A percentile compares a stretch with the other conserved stretches of the same genome.
These are phyloP conservation scores for Wickerhamiella siamensis DNA, from an alignment of 805 yeast genomes.

Conservation along the genomic window DNA sequence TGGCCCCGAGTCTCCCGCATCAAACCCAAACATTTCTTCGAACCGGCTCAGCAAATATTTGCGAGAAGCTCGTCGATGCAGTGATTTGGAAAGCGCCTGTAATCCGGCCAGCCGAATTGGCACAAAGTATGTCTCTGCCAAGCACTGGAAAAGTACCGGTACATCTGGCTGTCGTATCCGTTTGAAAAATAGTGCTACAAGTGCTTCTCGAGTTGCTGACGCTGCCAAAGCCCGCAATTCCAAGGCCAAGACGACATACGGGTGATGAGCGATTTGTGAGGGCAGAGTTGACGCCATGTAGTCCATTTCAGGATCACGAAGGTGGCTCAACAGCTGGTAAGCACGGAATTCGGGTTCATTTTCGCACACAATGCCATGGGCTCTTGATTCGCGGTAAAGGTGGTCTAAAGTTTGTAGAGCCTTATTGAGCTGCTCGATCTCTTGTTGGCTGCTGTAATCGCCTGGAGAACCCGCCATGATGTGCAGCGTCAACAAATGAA, in stretches of 20 bases:
- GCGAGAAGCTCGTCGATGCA: constrained; percentile 44
- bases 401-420: constrained; percentile 79
- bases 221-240: constrained; percentile 51
- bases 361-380: constrained; percentile 41
- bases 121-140: constrained; percentile 67
- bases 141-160: constrained; percentile 58
- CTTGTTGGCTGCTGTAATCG: constrained; percentile 89
- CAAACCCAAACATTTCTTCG: constrained; percentile 47
- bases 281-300: constrained; percentile 62
- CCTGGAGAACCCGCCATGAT: constrained; percentile 57
- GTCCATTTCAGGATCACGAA: constrained; percentile 75
- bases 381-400: constrained; percentile 40
- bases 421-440: constrained; percentile 84
- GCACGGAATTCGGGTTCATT: constrained; percentile 92
- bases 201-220: constrained; percentile 28
- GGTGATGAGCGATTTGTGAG: constrained; percentile 34
- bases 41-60: constrained; percentile 42
- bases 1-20: constrained; percentile 24
- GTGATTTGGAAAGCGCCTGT: constrained; percentile 46
- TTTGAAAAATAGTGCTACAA: constrained; percentile 48
- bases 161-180: constrained; percentile 34
- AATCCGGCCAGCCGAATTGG: constrained; percentile 65
- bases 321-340: constrained; percentile 63
- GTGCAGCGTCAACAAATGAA: constrained; percentile 71
- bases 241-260: constrained; percentile 54